A percentile compares a stretch with the other conserved stretches of the same genome.
These are phyloP conservation scores for Ilex aquifolium DNA, from an alignment of 257 asterid genomes.

Conservation along the genomic window DNA sequence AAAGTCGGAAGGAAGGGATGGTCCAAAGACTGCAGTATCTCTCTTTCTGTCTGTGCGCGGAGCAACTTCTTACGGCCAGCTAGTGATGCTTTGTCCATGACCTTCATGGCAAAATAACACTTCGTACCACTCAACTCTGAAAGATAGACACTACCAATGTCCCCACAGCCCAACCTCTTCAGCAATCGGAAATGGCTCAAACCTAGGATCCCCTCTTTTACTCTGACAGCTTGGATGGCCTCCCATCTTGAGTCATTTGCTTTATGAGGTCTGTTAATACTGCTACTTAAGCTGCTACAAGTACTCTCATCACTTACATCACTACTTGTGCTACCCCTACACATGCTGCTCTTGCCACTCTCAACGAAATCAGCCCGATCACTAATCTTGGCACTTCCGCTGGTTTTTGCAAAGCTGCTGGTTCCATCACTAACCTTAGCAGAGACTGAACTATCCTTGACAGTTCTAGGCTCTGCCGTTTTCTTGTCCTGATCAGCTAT, in stretches of 20 bases:
- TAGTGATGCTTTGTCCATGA: slow-evolving; percentile 69
- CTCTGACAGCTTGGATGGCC: slow-evolving; percentile 63
- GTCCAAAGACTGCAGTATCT: slow-evolving; percentile 68
- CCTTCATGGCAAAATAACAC: slow-evolving; percentile 80
- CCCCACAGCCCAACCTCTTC: slow-evolving; percentile 79
- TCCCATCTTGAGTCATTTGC: slow-evolving; percentile 78
- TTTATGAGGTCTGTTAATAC: slow-evolving; percentile 70
- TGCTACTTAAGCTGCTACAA: slow-evolving; percentile 72
- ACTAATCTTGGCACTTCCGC: slow-evolving; percentile 48
- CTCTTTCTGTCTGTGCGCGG: slow-evolving; percentile 81
- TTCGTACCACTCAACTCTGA: slow-evolving; percentile 72
- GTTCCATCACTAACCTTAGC: slow-evolving; percentile 48
- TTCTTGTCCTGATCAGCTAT: slow-evolving; percentile 27
- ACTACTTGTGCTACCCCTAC: slow-evolving; percentile 79
- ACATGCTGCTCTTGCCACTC: slow-evolving; percentile 84
- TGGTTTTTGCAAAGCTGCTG: slow-evolving; percentile 46
- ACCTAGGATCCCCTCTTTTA: slow-evolving; percentile 59
- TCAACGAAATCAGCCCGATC: slow-evolving; percentile 56
- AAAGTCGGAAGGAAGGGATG: slow-evolving; percentile 76
- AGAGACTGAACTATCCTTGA: slow-evolving; percentile 42
- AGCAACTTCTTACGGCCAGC: slow-evolving; percentile 76
- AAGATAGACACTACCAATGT: slow-evolving; percentile 77
- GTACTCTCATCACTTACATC: slow-evolving; percentile 70
- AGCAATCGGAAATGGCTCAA: slow-evolving; percentile 73
- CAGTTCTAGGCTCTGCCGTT: slow-evolving; percentile 21